Base-by-base conservation (phyloP, 1,139 yeast genomes). In the Hanseniaspora uvarum region DNA sequence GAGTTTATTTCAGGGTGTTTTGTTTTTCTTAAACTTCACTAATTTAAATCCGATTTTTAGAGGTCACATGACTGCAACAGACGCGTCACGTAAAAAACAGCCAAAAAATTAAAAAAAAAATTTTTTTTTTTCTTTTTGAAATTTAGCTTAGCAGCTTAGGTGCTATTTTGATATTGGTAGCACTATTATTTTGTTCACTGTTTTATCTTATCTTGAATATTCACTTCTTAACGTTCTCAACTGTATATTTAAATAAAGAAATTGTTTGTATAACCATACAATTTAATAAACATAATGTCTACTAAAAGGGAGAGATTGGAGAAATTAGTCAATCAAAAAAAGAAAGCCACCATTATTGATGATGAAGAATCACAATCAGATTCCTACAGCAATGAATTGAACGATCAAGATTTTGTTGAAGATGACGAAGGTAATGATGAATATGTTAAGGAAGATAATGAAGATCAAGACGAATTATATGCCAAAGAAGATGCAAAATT, bases 331-430 rank as follows among this genome's bases (percentile, higher is more conserved):
- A 41, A 41, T 19, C 34, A 38, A 36, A 51, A 47, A 23, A 51
- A 37, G 19, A 51, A 44, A 44, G 6, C 36, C 7, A 11, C 34
- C 34, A 31, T 41, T 21, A 65, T 62, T 12, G 57, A 58, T 36
- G 61, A 63, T 43, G 60, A 54, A 53, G 53, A 55, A 30, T 52
- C 62, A 21, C 62, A 62, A 18, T 66, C 64, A 2, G 72, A 68
- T 23, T 71, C 69, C 14, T 70, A 68, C 14, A 72, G 72, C 12
- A 75, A 41, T 33, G 96, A 89, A 62, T 89, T 86, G 62, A 83
- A 88, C 10, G 95, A 86, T 64, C 95, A 88, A 64, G 96, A 89
- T 64, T 92, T 92, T 65, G 92, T 92, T 50, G 95, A 87, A 2
- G 96, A 88, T 64, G 97, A 92, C 65, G 81, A 83, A 59, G 95